Conservation (phyloP, 139 green algal species). For the Tetraselmis striata region DNA sequence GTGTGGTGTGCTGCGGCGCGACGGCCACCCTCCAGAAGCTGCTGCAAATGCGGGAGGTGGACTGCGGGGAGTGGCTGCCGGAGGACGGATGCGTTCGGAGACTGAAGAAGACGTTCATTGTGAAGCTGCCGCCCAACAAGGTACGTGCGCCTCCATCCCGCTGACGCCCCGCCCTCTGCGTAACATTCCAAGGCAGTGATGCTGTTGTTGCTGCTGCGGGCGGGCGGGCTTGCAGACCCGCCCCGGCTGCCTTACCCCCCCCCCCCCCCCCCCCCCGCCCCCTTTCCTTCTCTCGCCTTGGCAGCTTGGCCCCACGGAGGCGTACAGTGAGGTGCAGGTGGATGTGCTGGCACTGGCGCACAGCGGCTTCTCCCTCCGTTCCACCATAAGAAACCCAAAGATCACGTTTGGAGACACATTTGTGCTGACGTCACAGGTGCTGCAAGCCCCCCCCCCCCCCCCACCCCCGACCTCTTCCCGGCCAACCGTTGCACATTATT, state of each 20-base stretch:
- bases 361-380: background rate
- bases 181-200: too few relatives aligned
- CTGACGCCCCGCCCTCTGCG: too few relatives aligned
- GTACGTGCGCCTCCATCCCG: background rate
- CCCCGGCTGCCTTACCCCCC: too few relatives aligned
- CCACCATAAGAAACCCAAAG: background rate
- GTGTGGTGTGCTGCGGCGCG: too few relatives aligned
- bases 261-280: too few relatives aligned
- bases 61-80: background rate
- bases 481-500: too few relatives aligned
- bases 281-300: too few relatives aligned
- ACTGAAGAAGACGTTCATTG: background rate
- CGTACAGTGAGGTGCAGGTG: background rate
- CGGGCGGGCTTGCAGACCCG: too few relatives aligned
- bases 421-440: background rate
- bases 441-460: too few relatives aligned
- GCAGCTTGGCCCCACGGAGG: background rate
- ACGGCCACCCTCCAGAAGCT: background rate
- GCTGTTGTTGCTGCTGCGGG: too few relatives aligned
- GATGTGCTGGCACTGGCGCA: background rate
- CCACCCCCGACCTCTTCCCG: too few relatives aligned
- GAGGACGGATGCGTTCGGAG: background rate
- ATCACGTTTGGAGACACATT: background rate
- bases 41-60: background rate
- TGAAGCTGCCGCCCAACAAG: background rate